These are phyloP conservation scores for Fomitopsis betulina DNA, from an alignment of 1,284 basidiomycete genomes.

Conservation along the genomic window DNA sequence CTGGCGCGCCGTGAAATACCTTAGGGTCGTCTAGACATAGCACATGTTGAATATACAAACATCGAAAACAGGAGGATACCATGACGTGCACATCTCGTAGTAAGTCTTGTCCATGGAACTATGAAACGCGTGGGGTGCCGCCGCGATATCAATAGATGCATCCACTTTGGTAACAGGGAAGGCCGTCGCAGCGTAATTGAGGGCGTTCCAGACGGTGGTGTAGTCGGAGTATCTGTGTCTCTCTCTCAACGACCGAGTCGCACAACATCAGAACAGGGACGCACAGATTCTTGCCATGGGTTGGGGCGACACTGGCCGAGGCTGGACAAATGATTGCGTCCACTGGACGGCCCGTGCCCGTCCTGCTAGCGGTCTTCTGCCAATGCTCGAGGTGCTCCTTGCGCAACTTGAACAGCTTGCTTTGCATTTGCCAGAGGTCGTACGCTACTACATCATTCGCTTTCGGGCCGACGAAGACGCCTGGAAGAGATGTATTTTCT, in stretches of 20 bases:
- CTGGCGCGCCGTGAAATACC: slow-evolving; percentile 41
- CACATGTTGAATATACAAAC: not conserved
- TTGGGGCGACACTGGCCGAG: slow-evolving; percentile 31
- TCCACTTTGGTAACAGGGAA: slow-evolving; percentile 42
- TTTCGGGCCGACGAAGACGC: not conserved
- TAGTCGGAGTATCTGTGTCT: slow-evolving; percentile 18
- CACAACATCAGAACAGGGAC: slow-evolving; percentile 3
- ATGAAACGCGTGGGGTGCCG: slow-evolving; percentile 28
- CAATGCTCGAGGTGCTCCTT: slow-evolving; percentile 44
- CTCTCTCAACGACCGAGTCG: not conserved
- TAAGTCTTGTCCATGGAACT: slow-evolving; percentile 35
- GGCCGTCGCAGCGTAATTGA: slow-evolving; percentile 41
- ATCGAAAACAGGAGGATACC: not conserved
- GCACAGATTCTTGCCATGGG: slow-evolving; percentile 33
- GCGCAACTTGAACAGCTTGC: slow-evolving; percentile 31
- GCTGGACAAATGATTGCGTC: slow-evolving; percentile 39
- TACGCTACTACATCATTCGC: slow-evolving; percentile 21
- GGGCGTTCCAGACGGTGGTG: slow-evolving; percentile 19
- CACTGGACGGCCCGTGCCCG: slow-evolving; percentile 43
- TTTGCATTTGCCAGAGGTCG: slow-evolving; percentile 42
- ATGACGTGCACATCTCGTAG: slow-evolving; percentile 39
- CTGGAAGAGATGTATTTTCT: not conserved
- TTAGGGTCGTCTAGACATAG: slow-evolving; percentile 38
- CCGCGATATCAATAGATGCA: slow-evolving; percentile 26
- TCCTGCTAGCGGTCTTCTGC: slow-evolving; percentile 34